A percentile compares a stretch with the other conserved stretches of the same genome.
Evolutionary conservation across 352 stramenopile genomes (phyloP).

Genomic region (Pythium pyrilobum): DNA sequence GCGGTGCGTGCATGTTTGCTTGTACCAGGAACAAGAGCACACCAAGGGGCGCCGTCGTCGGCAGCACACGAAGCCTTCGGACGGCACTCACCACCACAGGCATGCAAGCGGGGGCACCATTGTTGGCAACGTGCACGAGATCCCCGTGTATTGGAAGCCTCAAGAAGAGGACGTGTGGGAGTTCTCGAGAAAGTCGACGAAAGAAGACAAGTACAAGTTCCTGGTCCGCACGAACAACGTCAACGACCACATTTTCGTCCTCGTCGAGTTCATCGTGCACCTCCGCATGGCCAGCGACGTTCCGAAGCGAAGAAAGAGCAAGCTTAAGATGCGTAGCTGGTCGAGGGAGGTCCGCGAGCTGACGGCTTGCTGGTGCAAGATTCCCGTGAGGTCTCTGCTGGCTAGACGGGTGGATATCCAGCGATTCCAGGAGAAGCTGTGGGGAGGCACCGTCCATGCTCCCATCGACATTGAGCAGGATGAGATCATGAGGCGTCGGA

Average conservation of each 20-base stretch:
- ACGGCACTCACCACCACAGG: background rate
- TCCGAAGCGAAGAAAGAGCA: conserved; percentile 19
- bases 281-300: conserved; percentile 28
- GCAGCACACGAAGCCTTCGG: background rate
- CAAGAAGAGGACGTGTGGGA: conserved; percentile 77
- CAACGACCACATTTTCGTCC: conserved; percentile 59
- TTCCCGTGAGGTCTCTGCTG: conserved; percentile 50
- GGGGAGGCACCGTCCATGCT: conserved; percentile 53
- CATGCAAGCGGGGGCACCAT: background rate
- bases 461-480: conserved; percentile 72
- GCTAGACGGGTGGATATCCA: conserved; percentile 39
- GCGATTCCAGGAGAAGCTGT: conserved; percentile 51
- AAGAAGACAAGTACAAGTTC: conserved; percentile 81
- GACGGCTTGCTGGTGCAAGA: conserved; percentile 77
- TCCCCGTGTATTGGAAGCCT: conserved; percentile 66
- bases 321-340: conserved; percentile 2
- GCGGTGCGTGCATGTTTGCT: conserved; percentile 70
- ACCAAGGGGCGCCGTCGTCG: background rate
- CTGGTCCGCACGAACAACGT: conserved; percentile 65
- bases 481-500: conserved; percentile 58
- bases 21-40: conserved; percentile 64
- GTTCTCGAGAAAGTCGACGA: conserved; percentile 72
- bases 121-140: conserved; percentile 73
- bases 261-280: conserved; percentile 75
- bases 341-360: conserved; percentile 42